Conservation (phyloP, 2,329 filamentous ascomycete species). For the Penicillium sp. region DNA sequence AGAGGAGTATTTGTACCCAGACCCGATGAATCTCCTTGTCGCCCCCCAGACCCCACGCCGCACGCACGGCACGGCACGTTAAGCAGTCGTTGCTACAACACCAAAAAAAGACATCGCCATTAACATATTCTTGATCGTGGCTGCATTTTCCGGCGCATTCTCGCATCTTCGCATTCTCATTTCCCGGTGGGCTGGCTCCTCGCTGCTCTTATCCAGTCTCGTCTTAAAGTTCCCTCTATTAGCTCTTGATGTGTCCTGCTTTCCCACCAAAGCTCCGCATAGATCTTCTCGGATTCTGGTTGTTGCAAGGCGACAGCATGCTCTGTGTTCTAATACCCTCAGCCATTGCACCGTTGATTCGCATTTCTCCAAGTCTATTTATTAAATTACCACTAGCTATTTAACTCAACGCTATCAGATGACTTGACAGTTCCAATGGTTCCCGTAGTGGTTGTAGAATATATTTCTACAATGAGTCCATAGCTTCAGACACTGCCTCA, state of each 20-base stretch:
- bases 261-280: slow-evolving; percentile 1
- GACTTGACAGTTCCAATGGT: no score
- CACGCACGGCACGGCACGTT: slow-evolving; percentile 34
- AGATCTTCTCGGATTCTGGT: slow-evolving; percentile 3
- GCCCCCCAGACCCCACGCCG: slow-evolving; percentile 29
- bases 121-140: slow-evolving; percentile 6
- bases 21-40: slow-evolving; percentile 26
- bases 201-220: neutral
- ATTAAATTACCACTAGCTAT: neutral
- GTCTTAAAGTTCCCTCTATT: neutral
- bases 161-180: slow-evolving; percentile 13
- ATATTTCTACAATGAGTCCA: no score
- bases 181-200: slow-evolving; percentile 23
- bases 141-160: slow-evolving; percentile 21
- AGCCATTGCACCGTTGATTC: neutral
- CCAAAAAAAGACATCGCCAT: slow-evolving; percentile 6
- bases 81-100: slow-evolving; percentile 2
- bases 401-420: neutral
- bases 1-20: slow-evolving; percentile 27
- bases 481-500: neutral
- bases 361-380: neutral
- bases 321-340: slow-evolving; percentile 26
- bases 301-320: slow-evolving; percentile 2
- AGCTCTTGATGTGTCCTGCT: neutral
- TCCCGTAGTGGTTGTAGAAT: neutral